These are phyloP conservation scores for Ceratocystiopsis minuta DNA, from an alignment of 2,329 filamentous ascomycete genomes.

Conservation along the genomic window DNA sequence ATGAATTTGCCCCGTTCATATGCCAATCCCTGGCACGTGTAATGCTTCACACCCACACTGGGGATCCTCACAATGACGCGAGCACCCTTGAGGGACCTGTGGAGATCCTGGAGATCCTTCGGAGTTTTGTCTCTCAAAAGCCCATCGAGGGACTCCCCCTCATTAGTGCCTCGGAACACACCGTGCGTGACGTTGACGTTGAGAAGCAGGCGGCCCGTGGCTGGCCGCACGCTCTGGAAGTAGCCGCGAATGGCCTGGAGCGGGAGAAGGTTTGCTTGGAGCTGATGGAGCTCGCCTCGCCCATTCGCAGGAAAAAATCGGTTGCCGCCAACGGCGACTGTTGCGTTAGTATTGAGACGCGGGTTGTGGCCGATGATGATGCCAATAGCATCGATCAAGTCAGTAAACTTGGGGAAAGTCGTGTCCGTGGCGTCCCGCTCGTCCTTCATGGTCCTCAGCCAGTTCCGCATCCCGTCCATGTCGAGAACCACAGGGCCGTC, in stretches of 20 bases:
- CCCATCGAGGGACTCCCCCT: no score
- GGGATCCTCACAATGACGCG: constrained; percentile 16
- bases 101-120: constrained; percentile 1
- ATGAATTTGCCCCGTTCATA: not conserved
- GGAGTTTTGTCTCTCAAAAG: no score
- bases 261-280: constrained; percentile 12
- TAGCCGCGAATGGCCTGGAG: constrained; percentile 29
- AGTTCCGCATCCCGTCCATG: constrained; percentile 24
- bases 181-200: constrained; percentile 38
- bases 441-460: constrained; percentile 25
- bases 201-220: constrained; percentile 33
- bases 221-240: constrained; percentile 35
- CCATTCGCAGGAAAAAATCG: constrained; percentile 32
- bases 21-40: constrained; percentile 1
- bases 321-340: constrained; percentile 23
- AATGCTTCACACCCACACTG: constrained; percentile 14
- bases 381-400: constrained; percentile 31
- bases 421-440: constrained; percentile 15
- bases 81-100: constrained; percentile 3
- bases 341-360: constrained; percentile 20
- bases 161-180: constrained; percentile 23
- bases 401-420: constrained; percentile 29
- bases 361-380: constrained; percentile 28
- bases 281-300: constrained; percentile 12
- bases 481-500: constrained; percentile 22